Evolutionary conservation across 768 basidiomycete species (phyloP), one percentile per base, ranked within the genome.

Genomic region (Psilocybe subaeruginosa): DNA sequence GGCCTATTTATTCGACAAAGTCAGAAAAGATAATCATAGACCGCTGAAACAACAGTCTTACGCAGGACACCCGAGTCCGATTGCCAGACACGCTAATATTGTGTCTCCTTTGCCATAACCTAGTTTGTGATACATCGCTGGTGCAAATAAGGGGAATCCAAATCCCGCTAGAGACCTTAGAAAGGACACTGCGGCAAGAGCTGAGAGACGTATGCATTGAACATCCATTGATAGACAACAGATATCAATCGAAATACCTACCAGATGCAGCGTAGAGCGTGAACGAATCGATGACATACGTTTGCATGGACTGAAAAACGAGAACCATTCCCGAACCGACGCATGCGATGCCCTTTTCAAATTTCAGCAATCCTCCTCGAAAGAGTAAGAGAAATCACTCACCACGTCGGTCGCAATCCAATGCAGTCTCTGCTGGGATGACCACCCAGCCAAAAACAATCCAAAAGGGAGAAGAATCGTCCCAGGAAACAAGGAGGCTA

Each of bases 401-500:
- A 89, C 89, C 27, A 92, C 78, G 64, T 91, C 89, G 1, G 85
- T 81, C 0, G 77, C 86, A 52, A 93, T 85, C 92, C 92, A 95
- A 61, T 85, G 85, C 0, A 87, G 70, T 12, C 75, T 70, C 0
- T 76, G 66, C 64, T 89, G 75, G 4, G 87, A 85, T 0, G 84
- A 77, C 90, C 92, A 94, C 1, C 92, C 92, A 3, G 85, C 70
- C 5, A 93, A 76, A 17, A 94, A 72, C 11, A 93, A 73, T 0
- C 91, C 92, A 12, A 85, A 71, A 0, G 93, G 91, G 9, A 92
- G 76, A 4, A 86, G 11, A 23, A 88, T 62, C 0, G 85, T 82
- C 0, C 84, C 88, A 1, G 85, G 78, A 7, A 89, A 61, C 81
- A 90, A 84, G 0, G 82, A 74, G 0, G 86, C 88, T 90, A 47